phyloP scores from a whole-genome alignment of 768 basidiomycete genomes.

The Steccherinum ochraceum region DNA sequence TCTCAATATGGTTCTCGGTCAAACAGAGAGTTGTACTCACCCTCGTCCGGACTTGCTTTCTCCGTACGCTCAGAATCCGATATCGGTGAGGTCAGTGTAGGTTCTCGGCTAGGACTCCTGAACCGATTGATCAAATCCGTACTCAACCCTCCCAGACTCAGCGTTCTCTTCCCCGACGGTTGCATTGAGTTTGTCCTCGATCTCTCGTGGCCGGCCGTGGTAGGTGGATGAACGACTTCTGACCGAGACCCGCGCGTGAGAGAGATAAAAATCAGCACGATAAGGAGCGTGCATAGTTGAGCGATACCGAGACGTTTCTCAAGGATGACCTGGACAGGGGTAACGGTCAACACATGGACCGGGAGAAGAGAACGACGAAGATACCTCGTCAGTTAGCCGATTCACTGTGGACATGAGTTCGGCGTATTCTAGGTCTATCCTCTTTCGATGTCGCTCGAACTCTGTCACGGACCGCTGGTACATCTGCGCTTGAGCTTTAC shows the following conservation, averaged over 20 bases:
- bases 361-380: constrained; percentile 7
- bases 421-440: constrained; percentile 64
- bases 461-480: constrained; percentile 60
- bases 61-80: not conserved
- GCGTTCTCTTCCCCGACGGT: constrained; percentile 51
- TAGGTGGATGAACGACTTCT: constrained; percentile 16
- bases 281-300: constrained; percentile 77
- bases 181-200: constrained; percentile 28
- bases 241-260: constrained; percentile 70
- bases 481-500: constrained; percentile 62
- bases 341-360: not conserved
- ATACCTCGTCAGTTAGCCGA: constrained; percentile 75
- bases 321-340: constrained; percentile 53
- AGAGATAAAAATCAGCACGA: constrained; percentile 81
- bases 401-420: constrained; percentile 68
- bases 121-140: constrained; percentile 43
- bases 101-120: constrained; percentile 22
- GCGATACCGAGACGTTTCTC: constrained; percentile 89
- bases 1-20: not conserved
- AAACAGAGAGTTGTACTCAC: not conserved
- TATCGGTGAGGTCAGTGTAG: not conserved
- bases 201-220: constrained; percentile 3
- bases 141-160: constrained; percentile 38
- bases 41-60: not conserved
- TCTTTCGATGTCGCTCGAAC: constrained; percentile 59